Percentiles rank a stretch among this genome's conserved stretches.
Conservation (phyloP, 495 filamentous ascomycete genomes). For the Penicillium diatomitis region DNA sequence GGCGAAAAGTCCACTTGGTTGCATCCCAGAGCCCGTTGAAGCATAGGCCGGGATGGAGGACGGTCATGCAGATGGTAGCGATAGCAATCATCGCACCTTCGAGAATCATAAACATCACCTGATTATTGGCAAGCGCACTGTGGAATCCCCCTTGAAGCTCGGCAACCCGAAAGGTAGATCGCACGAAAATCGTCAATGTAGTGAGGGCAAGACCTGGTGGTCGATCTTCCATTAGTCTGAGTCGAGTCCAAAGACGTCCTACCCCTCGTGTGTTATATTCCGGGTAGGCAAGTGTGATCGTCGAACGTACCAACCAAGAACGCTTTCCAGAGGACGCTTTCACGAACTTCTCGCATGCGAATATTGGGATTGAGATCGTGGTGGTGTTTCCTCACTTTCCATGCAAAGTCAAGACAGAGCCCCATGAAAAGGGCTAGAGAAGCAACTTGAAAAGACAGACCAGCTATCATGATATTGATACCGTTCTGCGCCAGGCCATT, state of each 20-base stretch:
- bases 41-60: neutral
- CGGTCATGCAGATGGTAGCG: neutral
- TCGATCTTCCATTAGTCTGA: no score
- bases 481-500: slow-evolving; percentile 16
- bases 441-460: slow-evolving; percentile 42
- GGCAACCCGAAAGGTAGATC: neutral
- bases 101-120: neutral
- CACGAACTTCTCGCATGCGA: neutral
- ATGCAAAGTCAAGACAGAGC: slow-evolving; percentile 39
- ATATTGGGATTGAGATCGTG: neutral
- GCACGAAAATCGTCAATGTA: neutral
- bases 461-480: slow-evolving; percentile 43
- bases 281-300: no score
- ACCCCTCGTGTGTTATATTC: no score
- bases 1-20: neutral
- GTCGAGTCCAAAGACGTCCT: no score
- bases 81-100: neutral
- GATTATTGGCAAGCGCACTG: neutral
- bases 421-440: slow-evolving; percentile 41
- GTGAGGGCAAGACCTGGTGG: neutral
- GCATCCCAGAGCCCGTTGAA: neutral
- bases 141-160: neutral
- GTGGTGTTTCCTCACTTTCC: slow-evolving; percentile 18
- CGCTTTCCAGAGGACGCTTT: neutral
- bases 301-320: neutral